Conservation (phyloP, 2,329 filamentous ascomycete species). For the Claviceps fusiformis region DNA sequence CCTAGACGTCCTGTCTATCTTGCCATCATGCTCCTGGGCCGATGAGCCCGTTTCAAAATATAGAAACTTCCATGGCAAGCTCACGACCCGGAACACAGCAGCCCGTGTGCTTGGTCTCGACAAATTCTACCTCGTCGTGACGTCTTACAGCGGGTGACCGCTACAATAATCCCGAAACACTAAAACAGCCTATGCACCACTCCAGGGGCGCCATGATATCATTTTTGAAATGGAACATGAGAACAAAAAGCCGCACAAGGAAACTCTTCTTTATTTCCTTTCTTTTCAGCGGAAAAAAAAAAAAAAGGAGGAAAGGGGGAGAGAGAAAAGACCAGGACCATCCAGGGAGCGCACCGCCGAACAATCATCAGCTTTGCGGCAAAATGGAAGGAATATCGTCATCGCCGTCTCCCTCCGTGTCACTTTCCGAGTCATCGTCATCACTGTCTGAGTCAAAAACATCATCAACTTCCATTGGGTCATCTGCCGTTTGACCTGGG, state of each 20-base stretch:
- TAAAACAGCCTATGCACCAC: background rate
- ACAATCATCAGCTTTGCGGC: background rate
- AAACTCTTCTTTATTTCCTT: background rate
- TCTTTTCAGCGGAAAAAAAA: too few relatives aligned
- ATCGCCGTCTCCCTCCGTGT: conserved; percentile 9
- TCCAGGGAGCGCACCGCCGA: background rate
- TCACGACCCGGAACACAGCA: too few relatives aligned
- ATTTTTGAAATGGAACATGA: background rate
- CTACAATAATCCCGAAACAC: background rate
- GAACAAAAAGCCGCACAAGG: background rate
- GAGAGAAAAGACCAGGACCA: too few relatives aligned
- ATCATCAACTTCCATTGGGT: conserved; percentile 13
- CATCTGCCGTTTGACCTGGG: conserved; percentile 10
- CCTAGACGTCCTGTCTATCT: too few relatives aligned
- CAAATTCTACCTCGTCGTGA: background rate
- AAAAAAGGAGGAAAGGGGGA: background rate
- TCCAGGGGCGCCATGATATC: background rate
- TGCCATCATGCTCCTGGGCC: too few relatives aligned
- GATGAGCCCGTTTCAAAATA: too few relatives aligned
- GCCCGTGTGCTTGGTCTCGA: background rate
- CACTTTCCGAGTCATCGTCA: background rate
- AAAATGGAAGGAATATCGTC: conserved; percentile 17
- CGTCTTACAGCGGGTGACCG: background rate
- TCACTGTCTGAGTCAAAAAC: conserved; percentile 1
- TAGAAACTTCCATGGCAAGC: background rate